These are phyloP conservation scores for Helenozyma baotianmanensis DNA, from an alignment of 805 yeast species.

Conservation along the genomic window DNA sequence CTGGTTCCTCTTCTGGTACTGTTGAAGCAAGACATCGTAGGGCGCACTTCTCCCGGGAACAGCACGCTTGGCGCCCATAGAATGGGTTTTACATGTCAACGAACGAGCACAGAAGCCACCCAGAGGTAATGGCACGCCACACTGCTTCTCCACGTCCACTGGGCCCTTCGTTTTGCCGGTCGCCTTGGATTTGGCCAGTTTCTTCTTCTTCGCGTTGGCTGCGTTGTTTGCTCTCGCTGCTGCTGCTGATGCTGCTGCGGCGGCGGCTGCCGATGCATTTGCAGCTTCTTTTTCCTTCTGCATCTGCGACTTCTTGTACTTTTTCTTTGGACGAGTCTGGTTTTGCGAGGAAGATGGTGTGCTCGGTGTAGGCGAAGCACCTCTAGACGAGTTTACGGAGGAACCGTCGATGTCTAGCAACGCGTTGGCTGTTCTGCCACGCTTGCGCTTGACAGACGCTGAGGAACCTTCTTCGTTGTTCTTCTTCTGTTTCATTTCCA, in stretches of 20 bases:
- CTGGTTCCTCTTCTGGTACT: conserved; percentile 89
- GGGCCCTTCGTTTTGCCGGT: conserved; percentile 68
- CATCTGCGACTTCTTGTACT: conserved; percentile 40
- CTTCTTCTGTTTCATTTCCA: conserved; percentile 35
- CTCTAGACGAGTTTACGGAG: conserved; percentile 37
- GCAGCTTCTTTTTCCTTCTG: conserved; percentile 45
- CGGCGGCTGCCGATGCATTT: conserved; percentile 43
- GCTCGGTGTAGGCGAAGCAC: conserved; percentile 33
- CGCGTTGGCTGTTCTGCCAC: conserved; percentile 23
- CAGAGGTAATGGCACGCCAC: conserved; percentile 90
- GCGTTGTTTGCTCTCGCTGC: conserved; percentile 12
- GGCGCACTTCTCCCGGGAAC: conserved; percentile 92
- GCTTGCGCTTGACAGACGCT: conserved; percentile 20
- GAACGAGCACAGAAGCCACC: conserved; percentile 98
- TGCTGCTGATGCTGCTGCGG: conserved; percentile 29
- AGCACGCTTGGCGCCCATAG: conserved; percentile 97
- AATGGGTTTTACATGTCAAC: conserved; percentile 93
- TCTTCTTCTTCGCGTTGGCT: conserved; percentile 22
- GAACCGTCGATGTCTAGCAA: conserved; percentile 32
- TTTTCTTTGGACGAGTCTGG: conserved; percentile 35
- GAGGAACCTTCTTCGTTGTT: conserved; percentile 14
- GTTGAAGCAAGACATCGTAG: conserved; percentile 80
- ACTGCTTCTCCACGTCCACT: conserved; percentile 87
- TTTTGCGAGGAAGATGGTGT: conserved; percentile 20
- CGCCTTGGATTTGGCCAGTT: conserved; percentile 34